Evolutionary conservation across 495 filamentous ascomycete genomes (phyloP).

Genomic region (Penicillium canescens): DNA sequence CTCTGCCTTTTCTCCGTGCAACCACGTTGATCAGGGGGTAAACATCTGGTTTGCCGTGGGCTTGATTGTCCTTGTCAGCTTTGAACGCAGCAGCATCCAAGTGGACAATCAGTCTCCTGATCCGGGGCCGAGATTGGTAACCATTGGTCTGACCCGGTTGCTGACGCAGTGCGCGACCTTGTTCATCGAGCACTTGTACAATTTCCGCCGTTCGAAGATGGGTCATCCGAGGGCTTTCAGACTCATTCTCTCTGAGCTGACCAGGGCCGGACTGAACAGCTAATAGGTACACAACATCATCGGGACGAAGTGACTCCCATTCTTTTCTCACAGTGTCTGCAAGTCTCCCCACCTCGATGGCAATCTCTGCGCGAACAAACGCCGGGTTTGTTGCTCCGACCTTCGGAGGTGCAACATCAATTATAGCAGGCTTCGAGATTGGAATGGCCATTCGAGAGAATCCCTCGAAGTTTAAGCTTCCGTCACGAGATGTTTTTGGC

Average conservation of each 20-base stretch:
- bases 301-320: slow-evolving; percentile 86
- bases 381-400: slow-evolving; percentile 88
- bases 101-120: slow-evolving; percentile 73
- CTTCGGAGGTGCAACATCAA: slow-evolving; percentile 80
- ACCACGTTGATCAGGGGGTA: slow-evolving; percentile 88
- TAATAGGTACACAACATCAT: slow-evolving; percentile 88
- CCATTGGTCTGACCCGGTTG: slow-evolving; percentile 53
- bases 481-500: slow-evolving; percentile 62
- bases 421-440: slow-evolving; percentile 81
- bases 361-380: slow-evolving; percentile 81
- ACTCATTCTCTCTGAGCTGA: slow-evolving; percentile 44
- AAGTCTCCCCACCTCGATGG: slow-evolving; percentile 80
- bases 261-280: slow-evolving; percentile 58
- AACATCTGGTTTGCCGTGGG: slow-evolving; percentile 68
- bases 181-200: slow-evolving; percentile 85
- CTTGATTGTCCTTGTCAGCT: slow-evolving; percentile 65
- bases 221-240: slow-evolving; percentile 61
- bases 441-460: slow-evolving; percentile 91
- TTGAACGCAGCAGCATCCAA: slow-evolving; percentile 80
- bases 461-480: slow-evolving; percentile 72
- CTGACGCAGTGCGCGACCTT: slow-evolving; percentile 74
- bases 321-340: slow-evolving; percentile 74
- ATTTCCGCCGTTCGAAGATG: slow-evolving; percentile 82
- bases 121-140: slow-evolving; percentile 50
- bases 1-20: slow-evolving; percentile 78